Evolutionary conservation across 768 basidiomycete species (phyloP).

Genomic region (Mycena kentingensis): DNA sequence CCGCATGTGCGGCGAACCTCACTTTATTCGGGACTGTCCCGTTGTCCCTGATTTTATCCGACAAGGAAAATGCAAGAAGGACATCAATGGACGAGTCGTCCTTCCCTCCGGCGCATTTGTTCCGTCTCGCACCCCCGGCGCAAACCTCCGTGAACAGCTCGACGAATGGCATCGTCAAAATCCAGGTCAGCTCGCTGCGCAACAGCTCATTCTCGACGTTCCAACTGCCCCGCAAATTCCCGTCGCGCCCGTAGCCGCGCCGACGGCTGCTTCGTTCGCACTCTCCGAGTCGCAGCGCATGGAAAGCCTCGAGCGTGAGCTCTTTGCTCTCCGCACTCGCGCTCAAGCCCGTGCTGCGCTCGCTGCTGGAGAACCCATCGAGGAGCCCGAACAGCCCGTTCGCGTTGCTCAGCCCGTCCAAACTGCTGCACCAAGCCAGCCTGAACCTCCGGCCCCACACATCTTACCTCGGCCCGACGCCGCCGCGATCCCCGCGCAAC

Average conservation of each 20-base stretch:
- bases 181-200: slow-evolving; percentile 10
- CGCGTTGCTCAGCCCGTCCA: slow-evolving; percentile 7
- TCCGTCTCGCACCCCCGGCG: slow-evolving; percentile 11
- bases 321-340: slow-evolving; percentile 6
- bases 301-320: slow-evolving; percentile 1
- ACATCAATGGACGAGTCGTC: slow-evolving; percentile 27
- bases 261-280: too few species aligned
- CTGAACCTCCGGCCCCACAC: slow-evolving; percentile 5
- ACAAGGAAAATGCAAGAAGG: slow-evolving; percentile 24
- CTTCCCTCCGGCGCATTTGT: slow-evolving; percentile 28
- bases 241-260: not conserved
- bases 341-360: slow-evolving; percentile 7
- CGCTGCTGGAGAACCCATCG: slow-evolving; percentile 6
- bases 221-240: not conserved
- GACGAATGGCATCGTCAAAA: slow-evolving; percentile 15
- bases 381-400: slow-evolving; percentile 3
- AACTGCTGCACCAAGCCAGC: slow-evolving; percentile 9
- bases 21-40: slow-evolving; percentile 28
- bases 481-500: not conserved
- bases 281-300: not conserved
- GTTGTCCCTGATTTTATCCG: slow-evolving; percentile 22
- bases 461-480: not conserved
- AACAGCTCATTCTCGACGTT: slow-evolving; percentile 3
- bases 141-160: slow-evolving; percentile 3
- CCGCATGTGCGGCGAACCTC: slow-evolving; percentile 27